Evolutionary conservation across 805 yeast genomes (phyloP), one percentile per base, ranked within the genome.

Genomic region (Hanseniaspora clermontiae): DNA sequence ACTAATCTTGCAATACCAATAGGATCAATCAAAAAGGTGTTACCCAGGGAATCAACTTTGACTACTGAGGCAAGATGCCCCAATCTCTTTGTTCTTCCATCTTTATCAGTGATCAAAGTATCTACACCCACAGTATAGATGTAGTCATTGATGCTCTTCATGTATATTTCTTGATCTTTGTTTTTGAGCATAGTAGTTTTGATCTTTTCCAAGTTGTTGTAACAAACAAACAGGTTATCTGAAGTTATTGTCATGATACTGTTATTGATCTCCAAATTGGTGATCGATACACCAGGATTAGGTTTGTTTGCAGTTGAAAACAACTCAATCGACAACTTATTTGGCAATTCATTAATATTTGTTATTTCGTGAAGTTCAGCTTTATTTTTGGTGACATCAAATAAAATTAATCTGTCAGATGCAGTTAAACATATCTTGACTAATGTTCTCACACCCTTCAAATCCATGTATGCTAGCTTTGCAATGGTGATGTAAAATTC

Each of bases 341-440:
- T 75, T 9, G 66, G 62, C 31, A 75, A 58, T 34, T 70, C 68
- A 58, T 69, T 69, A 7, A 73, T 65, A 20, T 70, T 69, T 39
- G 66, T 66, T 31, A 74, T 55, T 57, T 72, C 74, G 49, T 66
- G 49, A 72, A 74, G 53, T 68, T 66, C 59, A 73, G 77, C 50
- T 80, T 75, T 56, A 79, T 75, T 56, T 76, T 76, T 66, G 84
- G 84, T 14, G 79, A 77, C 50, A 86, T 77, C 19, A 85, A 71
- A 65, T 88, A 77, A 62, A 84, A 86, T 64, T 83, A 90, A 58
- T 88, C 90, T 1, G 90, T 84, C 6, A 83, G 86, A 49, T 83
- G 76, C 46, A 85, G 74, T 61, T 83, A 84, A 0, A 72, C 74
- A 56, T 72, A 74, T 19, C 60, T 60, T 60, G 61, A 27, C 66